Percentiles rank a stretch among this genome's conserved stretches.
phyloP scores from a whole-genome alignment of 2,329 filamentous ascomycete genomes.

The Calonectria fujianensis region DNA sequence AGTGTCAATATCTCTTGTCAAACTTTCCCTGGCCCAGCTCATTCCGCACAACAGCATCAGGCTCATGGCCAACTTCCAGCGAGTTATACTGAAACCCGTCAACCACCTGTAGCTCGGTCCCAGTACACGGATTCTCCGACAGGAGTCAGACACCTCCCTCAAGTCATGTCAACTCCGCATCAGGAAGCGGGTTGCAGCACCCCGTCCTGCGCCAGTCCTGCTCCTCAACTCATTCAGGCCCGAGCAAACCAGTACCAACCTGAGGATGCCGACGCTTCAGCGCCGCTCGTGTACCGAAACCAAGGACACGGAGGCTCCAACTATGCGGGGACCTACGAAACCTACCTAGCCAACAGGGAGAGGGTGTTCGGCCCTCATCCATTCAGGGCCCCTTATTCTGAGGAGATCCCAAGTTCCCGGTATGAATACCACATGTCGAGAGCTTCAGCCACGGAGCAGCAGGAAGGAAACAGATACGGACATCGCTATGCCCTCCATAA shows the following conservation, averaged over 20 bases:
- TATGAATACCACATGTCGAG: neutral
- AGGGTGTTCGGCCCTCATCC: conserved; percentile 19
- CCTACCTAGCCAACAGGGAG: neutral
- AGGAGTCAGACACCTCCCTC: neutral
- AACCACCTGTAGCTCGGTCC: neutral
- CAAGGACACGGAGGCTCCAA: neutral
- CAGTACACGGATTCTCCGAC: neutral
- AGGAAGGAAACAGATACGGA: neutral
- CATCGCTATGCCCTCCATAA: neutral
- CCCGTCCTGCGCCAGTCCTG: neutral
- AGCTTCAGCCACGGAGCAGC: neutral
- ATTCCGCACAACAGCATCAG: neutral
- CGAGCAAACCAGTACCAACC: neutral
- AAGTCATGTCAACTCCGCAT: neutral
- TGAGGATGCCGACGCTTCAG: no score
- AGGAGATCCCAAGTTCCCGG: neutral
- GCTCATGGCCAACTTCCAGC: neutral
- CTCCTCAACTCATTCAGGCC: neutral
- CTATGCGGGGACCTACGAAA: neutral
- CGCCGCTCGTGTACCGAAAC: neutral
- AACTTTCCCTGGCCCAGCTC: neutral
- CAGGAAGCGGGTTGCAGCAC: neutral
- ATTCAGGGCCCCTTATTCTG: neutral
- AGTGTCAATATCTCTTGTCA: neutral
- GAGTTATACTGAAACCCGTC: neutral